Evolutionary conservation across 2,329 filamentous ascomycete species (phyloP), one percentile per base, ranked within the genome.

Genomic region (Scytalidium lignicola): DNA sequence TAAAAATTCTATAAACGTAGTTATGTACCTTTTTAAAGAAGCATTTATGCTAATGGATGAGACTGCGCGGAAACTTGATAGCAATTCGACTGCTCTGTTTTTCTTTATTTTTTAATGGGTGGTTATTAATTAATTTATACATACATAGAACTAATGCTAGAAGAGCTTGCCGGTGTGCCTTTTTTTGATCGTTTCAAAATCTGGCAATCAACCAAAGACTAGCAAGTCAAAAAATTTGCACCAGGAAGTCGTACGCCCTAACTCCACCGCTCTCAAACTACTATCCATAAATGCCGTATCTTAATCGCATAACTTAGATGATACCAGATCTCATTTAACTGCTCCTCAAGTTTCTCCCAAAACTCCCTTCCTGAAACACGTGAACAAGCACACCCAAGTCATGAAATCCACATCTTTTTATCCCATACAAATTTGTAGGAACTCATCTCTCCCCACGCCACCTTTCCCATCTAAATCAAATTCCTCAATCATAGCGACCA

Each of bases 401-500:
- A 37, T 13, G 32, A 17, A 8, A 37, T 17, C 6, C 6, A 37
- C 10, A 17, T 37, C 17, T 29, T n/a, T 43, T 64, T 51, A 65
- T 42, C 62, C 60, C 64, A 66, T 65, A 53, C 64, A 66, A 55
- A 67, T 66, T n/a, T 52, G 54, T 26, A 66, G 54, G 63, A 87
- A 87, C 66, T 87, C 83, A 50, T 86, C 83, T 57, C 80, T 74
- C 55, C 80, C 82, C 7, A 87, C 83, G 48, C 80, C 90, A 10
- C 91, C 91, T 59, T 95, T 95, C 1, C 90, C 92, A 64, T 95
- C 88, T 56, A 96, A 78, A 72, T 99, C 93, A 72, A 97, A 95
- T 69, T 97, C 92, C 63, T 96, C 90, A 71, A 99, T 93, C 93
- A 99, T 99, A 56, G 90, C 90, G 59, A 82, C 78, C 53, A 99